phyloP scores from a whole-genome alignment of 352 stramenopile species.

The Phytopythium aichiense region DNA sequence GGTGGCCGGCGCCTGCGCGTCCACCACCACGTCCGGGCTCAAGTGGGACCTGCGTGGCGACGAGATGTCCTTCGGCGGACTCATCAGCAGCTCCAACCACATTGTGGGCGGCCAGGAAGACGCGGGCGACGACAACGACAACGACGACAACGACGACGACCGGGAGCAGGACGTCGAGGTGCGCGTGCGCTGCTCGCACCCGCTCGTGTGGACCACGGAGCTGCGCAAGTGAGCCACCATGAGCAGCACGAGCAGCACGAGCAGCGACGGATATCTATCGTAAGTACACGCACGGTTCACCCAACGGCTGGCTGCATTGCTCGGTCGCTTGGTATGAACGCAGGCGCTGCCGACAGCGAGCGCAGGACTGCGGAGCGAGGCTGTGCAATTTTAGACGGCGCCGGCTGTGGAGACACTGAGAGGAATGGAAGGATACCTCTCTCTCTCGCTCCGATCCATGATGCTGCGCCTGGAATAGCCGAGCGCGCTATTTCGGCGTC shows the following conservation, averaged over 20 bases:
- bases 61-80: slow-evolving; percentile 66
- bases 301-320: no score
- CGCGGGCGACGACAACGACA: background rate
- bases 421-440: no score
- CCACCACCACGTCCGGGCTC: slow-evolving; percentile 84
- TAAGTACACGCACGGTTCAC: background rate
- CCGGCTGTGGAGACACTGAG: no score
- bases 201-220: slow-evolving; percentile 88
- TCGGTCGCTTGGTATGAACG: no score
- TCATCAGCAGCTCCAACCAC: slow-evolving; percentile 86
- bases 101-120: slow-evolving; percentile 14
- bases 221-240: slow-evolving; percentile 15
- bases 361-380: no score
- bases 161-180: slow-evolving; percentile 35
- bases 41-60: slow-evolving; percentile 84
- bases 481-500: background rate
- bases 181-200: slow-evolving; percentile 61
- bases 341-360: no score
- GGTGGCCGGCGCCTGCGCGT: slow-evolving; percentile 71
- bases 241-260: no score
- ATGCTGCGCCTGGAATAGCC: background rate
- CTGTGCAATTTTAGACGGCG: background rate
- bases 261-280: no score
- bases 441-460: no score
- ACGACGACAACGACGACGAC: slow-evolving; percentile 16